Evolutionary conservation across 441 rosid species (phyloP), one percentile per base, ranked within the genome.

Genomic region (Geranium incanum): DNA sequence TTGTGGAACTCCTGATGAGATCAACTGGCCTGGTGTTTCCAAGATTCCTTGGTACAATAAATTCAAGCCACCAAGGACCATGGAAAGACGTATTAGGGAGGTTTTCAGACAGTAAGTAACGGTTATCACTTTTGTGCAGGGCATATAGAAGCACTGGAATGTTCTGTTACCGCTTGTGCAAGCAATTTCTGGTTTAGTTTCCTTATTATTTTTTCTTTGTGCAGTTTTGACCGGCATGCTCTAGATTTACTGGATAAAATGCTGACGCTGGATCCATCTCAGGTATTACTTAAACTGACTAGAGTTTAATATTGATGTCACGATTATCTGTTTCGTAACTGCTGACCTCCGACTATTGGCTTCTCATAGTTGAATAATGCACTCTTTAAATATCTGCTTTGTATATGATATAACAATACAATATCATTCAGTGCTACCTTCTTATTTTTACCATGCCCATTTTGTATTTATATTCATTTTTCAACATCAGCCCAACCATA

Each of bases 241-340:
- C 81, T 95, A 83, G 98, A 95, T 64, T 83, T 95, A 70, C 77
- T 95, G 75, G 99, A 95, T 78, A 90, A 69, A 82, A 92, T 95
- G 99, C 80, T 92, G 77, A 87, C 86, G n/a, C 99, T 95, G 43
- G 98, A 95, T 82, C 99, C 98, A 4, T 73, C 92, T 28, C 93
- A 92, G 99, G 99, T 94, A 88, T 68, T 62, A 39, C 50, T 72
- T 66, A 6, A 65, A 21, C 69, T 38, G 37, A 28, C 67, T 33
- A 64, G 16, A 64, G 1, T 33, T 28, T 64, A 60, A 18, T 8
- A 2, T 60, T 60, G 65, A 60, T 60, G 8, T 60, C 12, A 18
- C 28, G 21, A 21, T 60, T 19, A 7, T 60, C 12, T 19, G 65
- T 60, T 60, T 60, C 13, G 2, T 59, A 5, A 5, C 21, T 13